Evolutionary conservation across 73 alveolate species (phyloP).

Genomic region (Stentor roeselii): DNA sequence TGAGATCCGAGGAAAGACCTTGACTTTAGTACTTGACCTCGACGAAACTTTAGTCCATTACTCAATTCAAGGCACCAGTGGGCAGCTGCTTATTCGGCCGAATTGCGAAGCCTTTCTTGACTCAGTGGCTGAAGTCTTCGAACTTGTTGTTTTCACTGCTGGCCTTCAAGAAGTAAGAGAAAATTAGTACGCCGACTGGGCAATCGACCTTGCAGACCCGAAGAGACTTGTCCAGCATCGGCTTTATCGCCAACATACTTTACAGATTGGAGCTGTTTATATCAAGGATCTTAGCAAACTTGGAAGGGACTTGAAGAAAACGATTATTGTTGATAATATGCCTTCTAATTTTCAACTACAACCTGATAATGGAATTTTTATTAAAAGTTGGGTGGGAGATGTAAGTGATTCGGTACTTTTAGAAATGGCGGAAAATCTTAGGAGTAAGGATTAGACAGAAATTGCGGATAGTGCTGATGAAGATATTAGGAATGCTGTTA

Average conservation of each 20-base stretch:
- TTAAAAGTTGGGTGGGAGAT: conserved; percentile 79
- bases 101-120: conserved; percentile 82
- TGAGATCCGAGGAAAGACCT: conserved; percentile 4
- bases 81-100: conserved; percentile 88
- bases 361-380: conserved; percentile 64
- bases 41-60: conserved; percentile 55
- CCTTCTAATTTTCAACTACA: conserved; percentile 60
- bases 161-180: conserved; percentile 76
- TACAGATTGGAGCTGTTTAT: conserved; percentile 12
- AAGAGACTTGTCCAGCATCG: conserved; percentile 28
- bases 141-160: conserved; percentile 96
- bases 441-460: neutral
- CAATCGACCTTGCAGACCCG: conserved; percentile 59
- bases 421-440: conserved; percentile 41
- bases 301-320: conserved; percentile 63
- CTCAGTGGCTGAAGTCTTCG: conserved; percentile 81
- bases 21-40: conserved; percentile 48
- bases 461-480: neutral
- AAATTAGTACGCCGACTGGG: conserved; percentile 90
- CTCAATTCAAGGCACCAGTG: conserved; percentile 44
- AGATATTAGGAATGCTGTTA: neutral
- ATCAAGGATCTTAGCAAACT: conserved; percentile 67
- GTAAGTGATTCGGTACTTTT: conserved; percentile 62
- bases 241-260: conserved; percentile 32
- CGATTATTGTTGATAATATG: conserved; percentile 69